Evolutionary conservation across 331 rosid species (phyloP).

Genomic region (Dryas integrifolia): DNA sequence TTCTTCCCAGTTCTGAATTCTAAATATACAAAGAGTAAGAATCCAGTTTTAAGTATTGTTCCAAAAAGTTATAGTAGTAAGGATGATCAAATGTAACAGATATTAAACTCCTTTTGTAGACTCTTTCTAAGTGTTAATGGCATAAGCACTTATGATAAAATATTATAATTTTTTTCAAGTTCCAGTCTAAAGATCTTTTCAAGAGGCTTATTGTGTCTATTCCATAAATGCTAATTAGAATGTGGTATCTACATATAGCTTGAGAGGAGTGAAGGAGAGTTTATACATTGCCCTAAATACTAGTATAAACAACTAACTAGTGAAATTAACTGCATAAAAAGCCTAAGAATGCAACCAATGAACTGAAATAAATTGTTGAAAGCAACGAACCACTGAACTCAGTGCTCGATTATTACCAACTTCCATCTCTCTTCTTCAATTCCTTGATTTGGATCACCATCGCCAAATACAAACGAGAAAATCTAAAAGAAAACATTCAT

Average conservation of each 20-base stretch:
- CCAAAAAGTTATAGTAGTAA: background rate
- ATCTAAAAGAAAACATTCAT: slow-evolving; percentile 45
- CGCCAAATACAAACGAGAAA: slow-evolving; percentile 96
- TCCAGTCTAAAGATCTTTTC: background rate
- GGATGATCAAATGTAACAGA: background rate
- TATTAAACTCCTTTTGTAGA: background rate
- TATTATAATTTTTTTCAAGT: background rate
- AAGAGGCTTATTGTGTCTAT: background rate
- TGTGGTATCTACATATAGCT: background rate
- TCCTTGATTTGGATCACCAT: slow-evolving; percentile 99
- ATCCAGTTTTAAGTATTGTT: background rate
- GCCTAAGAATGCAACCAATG: slow-evolving; percentile 14
- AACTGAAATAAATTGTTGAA: slow-evolving; percentile 29
- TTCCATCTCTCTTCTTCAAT: slow-evolving; percentile 99
- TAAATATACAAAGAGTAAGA: background rate
- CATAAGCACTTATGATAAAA: background rate
- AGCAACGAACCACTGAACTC: slow-evolving; percentile 87
- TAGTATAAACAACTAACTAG: background rate
- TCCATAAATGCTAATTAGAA: background rate
- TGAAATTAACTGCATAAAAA: background rate
- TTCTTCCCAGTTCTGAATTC: background rate
- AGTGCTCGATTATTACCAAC: slow-evolving; percentile 97
- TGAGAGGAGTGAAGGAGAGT: background rate
- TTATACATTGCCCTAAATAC: background rate
- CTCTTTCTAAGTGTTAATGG: background rate